Base-by-base conservation (phyloP, 352 stramenopile species). In the Pelagophyceae sp. region DNA sequence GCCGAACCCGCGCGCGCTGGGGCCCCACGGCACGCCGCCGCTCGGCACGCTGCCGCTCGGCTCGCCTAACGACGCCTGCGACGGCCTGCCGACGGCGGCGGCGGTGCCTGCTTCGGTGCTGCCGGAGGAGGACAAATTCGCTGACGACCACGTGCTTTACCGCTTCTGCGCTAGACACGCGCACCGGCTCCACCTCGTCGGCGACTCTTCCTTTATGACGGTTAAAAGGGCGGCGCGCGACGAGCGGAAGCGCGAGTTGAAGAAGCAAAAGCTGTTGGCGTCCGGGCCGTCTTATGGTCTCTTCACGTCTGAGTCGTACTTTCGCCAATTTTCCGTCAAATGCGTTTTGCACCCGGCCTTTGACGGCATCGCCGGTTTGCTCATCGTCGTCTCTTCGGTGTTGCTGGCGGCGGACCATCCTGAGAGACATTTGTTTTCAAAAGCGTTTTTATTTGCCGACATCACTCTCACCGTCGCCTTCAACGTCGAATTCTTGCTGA, bases 401-500 rank as follows among this genome's bases (percentile, higher is more conserved):
- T 76, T 77, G 63, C 76, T 88, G 31, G 85, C 82, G 15, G 40
- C 86, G 35, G 83, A 87, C 58, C 77, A 82, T 60, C 82, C 85
- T 60, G 76, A 84, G n/a, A 5, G 11, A 2, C n/a, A 61, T 35
- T 5, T 3, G 32, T 19, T 6, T 19, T 17, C 50, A 32, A 58
- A 58, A 51, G 54, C 35, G 45, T 40, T 80, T 23, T 6, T 15
- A 1, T 0, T 5, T 15, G 72, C 63, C 27, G 72, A 78, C 38
- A 63, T 58, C 31, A 25, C 51, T 23, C 92, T 92, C 38, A 92
- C 88, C 0, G 75, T 82, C 0, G 82, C 91, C 19, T 95, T 95
- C 77, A 85, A 86, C 0, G 35, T 82, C 0, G 90, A 95, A 72
- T 85, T 87, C 1, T 32, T 89, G 6, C 78, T 93, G 35, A 94